Evolutionary conservation across 805 yeast species (phyloP), one percentile per base, ranked within the genome.

Genomic region (Candida ponderosae): DNA sequence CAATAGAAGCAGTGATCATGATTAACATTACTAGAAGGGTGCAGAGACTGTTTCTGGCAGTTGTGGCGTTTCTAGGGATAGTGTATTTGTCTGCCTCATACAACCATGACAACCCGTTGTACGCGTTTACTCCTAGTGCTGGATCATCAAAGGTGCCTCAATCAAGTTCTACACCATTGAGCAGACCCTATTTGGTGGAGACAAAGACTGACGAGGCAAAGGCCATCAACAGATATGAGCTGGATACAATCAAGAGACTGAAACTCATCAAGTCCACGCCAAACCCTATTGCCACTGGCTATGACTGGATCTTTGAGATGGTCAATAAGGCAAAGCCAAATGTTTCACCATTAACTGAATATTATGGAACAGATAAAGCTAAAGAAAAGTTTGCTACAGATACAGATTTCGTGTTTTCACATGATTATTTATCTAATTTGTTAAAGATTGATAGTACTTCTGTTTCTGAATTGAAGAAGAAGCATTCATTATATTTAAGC

Each of bases 401-500:
- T 40, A 53, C 50, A 4, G 65, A 60, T 34, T 65, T 70, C 42
- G 45, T 66, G 10, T 72, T 72, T 48, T 60, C 68, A 27, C 66
- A 67, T 42, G 64, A 62, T 16, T 74, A 74, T 44, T 33, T 74
- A 63, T 45, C 63, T 35, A 57, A 57, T 40, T 53, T 74, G 9
- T 53, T 75, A 31, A 65, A 64, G 27, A 48, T 75, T 14, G 56
- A 68, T 11, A 61, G 60, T 4, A 42, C 42, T 2, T 53, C 68
- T 2, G 42, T 59, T 18, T 45, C 49, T 1, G 56, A 54, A 32
- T 50, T 73, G 45, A 65, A 61, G 40, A 41, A 48, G 15, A 56
- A 66, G 1, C 78, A 73, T 47, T 36, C 46, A 2, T 41, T 55
- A 9, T 67, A 58, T 40, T 45, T 71, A 10, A 39, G 51, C 4